A percentile compares a stretch with the other conserved stretches of the same genome.
Evolutionary conservation across 768 basidiomycete genomes (phyloP).

Genomic region (Boletus subcaerulescens): DNA sequence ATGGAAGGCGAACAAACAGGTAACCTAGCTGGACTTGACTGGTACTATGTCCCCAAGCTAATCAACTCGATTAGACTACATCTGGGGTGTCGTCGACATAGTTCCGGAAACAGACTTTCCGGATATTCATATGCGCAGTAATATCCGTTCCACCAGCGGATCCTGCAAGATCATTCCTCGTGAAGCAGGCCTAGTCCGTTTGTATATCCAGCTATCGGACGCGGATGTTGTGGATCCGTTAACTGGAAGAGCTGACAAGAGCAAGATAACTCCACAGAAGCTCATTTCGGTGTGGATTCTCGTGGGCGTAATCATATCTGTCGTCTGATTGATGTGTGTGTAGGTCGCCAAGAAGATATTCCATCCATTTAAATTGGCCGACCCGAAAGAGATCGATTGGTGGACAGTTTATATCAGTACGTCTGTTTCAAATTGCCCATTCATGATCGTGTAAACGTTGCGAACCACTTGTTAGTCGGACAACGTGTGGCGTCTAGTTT

Average conservation of each 20-base stretch:
- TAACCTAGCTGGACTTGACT: not conserved
- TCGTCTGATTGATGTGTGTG: not conserved
- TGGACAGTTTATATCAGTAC: not conserved
- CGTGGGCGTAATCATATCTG: not conserved
- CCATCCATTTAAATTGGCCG: not conserved
- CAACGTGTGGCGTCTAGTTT: too few relatives aligned
- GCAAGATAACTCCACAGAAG: not conserved
- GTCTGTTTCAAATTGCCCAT: not conserved
- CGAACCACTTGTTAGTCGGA: too few relatives aligned
- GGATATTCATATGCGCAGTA: not conserved
- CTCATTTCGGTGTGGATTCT: not conserved
- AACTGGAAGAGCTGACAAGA: not conserved
- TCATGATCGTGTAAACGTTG: not conserved
- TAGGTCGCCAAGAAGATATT: not conserved
- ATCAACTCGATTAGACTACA: not conserved
- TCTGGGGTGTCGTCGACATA: constrained; percentile 3
- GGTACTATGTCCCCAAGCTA: not conserved
- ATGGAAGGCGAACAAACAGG: not conserved
- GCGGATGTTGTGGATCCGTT: not conserved
- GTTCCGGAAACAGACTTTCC: not conserved
- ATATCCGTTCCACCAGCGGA: not conserved
- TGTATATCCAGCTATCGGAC: not conserved
- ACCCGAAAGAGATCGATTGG: not conserved
- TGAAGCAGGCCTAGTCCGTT: not conserved
- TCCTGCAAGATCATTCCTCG: not conserved